Percentiles rank a stretch among this genome's conserved stretches.
Evolutionary conservation across 2,329 filamentous ascomycete genomes (phyloP).

Genomic region (Fonsecaea erecta): DNA sequence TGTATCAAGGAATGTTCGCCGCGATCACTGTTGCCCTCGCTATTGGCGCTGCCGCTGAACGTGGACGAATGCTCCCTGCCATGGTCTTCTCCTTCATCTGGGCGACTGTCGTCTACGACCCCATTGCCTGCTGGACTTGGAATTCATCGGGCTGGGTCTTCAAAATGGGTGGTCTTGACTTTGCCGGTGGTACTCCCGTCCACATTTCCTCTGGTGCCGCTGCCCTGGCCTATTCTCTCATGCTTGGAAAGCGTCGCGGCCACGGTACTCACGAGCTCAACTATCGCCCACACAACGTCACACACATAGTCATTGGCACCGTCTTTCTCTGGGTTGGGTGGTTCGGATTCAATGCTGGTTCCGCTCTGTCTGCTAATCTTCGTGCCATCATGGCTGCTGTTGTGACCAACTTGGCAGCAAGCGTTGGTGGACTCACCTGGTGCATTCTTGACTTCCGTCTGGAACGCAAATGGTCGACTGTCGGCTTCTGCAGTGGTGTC

Average conservation of each 20-base stretch:
- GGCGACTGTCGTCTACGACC: constrained; percentile 87
- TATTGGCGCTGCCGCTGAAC: constrained; percentile 82
- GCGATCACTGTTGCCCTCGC: constrained; percentile 72
- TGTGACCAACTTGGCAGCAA: constrained; percentile 83
- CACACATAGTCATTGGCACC: constrained; percentile 87
- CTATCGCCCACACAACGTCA: constrained; percentile 83
- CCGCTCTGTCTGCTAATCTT: constrained; percentile 78
- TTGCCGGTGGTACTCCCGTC: constrained; percentile 87
- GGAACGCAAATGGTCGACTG: constrained; percentile 89
- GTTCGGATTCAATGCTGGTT: constrained; percentile 94
- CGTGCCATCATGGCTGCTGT: constrained; percentile 85
- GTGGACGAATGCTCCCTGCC: constrained; percentile 84
- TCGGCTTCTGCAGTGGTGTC: constrained; percentile 90
- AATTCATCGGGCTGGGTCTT: constrained; percentile 81
- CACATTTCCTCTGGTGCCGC: constrained; percentile 70
- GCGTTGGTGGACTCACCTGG: constrained; percentile 84
- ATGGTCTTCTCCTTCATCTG: constrained; percentile 93
- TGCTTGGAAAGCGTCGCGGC: constrained; percentile 80
- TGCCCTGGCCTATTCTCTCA: constrained; percentile 86
- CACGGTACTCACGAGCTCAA: constrained; percentile 79
- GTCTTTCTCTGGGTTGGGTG: constrained; percentile 95
- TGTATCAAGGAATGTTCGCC: constrained; percentile 82
- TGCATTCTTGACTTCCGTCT: constrained; percentile 86
- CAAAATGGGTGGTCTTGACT: constrained; percentile 80
- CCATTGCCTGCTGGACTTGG: constrained; percentile 95